phyloP scores from a whole-genome alignment of 441 rosid genomes.

The Biscutella laevigata region DNA sequence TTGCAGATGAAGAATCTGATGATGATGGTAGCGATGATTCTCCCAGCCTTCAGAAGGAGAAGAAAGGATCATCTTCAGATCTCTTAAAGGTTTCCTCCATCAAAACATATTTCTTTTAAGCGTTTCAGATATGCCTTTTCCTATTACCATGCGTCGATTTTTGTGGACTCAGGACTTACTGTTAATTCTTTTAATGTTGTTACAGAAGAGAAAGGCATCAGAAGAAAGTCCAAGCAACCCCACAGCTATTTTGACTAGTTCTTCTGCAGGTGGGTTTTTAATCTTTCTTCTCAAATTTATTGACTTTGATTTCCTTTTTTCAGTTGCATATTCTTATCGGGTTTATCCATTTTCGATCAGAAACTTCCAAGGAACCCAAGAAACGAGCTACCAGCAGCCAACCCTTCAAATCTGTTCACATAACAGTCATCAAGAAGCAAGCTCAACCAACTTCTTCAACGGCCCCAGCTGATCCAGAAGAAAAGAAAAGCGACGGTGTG shows the following conservation, averaged over 20 bases:
- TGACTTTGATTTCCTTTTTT: neutral
- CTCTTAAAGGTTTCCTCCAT: slow-evolving; percentile 20
- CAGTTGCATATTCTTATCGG: neutral
- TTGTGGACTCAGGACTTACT: neutral
- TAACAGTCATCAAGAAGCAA: slow-evolving; percentile 44
- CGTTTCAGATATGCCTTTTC: neutral
- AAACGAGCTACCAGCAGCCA: slow-evolving; percentile 24
- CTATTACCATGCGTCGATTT: neutral
- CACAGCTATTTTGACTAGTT: slow-evolving; percentile 41
- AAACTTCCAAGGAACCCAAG: slow-evolving; percentile 24
- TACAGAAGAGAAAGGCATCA: slow-evolving; percentile 56
- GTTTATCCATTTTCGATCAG: slow-evolving; percentile 22
- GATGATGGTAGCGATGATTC: slow-evolving; percentile 8
- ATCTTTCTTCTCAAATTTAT: neutral
- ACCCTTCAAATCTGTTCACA: slow-evolving; percentile 27
- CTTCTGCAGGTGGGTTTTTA: slow-evolving; percentile 33
- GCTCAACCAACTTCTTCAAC: slow-evolving; percentile 21
- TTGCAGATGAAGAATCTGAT: slow-evolving; percentile 51
- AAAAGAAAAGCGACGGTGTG: slow-evolving; percentile 21
- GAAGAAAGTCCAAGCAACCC: slow-evolving; percentile 45
- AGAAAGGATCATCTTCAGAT: slow-evolving; percentile 18
- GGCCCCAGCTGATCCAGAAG: slow-evolving; percentile 15
- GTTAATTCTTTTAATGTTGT: slow-evolving; percentile 3
- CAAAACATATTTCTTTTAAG: neutral
- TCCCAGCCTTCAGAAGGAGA: slow-evolving; percentile 20